Conservation (phyloP, 495 filamentous ascomycete species). For the Gamarada debralockiae region DNA sequence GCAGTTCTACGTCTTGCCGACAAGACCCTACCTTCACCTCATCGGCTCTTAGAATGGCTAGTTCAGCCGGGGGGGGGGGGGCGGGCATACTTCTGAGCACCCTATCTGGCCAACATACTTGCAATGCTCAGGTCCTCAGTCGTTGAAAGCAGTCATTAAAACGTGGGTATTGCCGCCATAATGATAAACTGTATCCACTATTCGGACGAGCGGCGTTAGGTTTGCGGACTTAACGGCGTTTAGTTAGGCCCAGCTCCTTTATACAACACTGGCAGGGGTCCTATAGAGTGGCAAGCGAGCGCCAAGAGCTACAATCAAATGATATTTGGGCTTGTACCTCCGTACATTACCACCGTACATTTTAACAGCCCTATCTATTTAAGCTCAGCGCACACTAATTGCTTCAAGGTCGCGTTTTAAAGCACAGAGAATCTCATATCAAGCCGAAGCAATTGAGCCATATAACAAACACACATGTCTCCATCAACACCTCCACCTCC, state of each 20-base stretch:
- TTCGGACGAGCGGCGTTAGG: background rate
- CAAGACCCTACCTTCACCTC: conserved; percentile 3
- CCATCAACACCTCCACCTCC: background rate
- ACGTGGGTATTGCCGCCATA: background rate
- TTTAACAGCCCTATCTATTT: background rate
- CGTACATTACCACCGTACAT: background rate
- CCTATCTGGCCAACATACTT: conserved; percentile 19
- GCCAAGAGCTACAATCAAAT: background rate
- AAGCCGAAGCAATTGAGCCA: background rate
- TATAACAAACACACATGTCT: background rate
- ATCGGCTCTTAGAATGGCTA: conserved; percentile 1
- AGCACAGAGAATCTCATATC: background rate
- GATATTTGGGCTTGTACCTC: background rate
- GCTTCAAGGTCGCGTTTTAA: background rate
- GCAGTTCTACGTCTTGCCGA: conserved; percentile 1
- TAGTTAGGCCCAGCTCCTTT: background rate
- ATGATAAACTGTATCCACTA: background rate
- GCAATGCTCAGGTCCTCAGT: background rate
- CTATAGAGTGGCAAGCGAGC: background rate
- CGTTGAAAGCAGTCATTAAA: background rate
- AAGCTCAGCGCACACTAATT: background rate
- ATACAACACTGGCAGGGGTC: background rate
- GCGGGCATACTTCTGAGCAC: conserved; percentile 26
- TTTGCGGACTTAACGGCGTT: background rate
- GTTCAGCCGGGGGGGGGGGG: conserved; percentile 9